phyloP scores from a whole-genome alignment of 441 rosid species.

The Capsella rubella region DNA sequence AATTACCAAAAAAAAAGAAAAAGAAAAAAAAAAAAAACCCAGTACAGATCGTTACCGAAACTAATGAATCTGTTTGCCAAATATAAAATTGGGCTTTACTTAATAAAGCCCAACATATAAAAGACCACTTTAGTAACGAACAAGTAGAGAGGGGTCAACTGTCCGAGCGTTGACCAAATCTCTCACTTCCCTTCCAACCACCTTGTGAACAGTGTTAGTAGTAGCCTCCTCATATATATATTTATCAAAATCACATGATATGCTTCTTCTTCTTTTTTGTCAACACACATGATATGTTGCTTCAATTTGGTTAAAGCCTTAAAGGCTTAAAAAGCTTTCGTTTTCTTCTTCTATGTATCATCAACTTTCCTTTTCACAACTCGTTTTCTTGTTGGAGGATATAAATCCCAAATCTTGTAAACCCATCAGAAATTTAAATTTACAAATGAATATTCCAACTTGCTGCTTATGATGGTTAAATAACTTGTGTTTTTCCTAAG shows the following conservation, averaged over 20 bases:
- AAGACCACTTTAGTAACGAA: slow-evolving; percentile 1
- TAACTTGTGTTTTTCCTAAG: not conserved
- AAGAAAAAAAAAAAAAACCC: not conserved
- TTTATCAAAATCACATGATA: slow-evolving; percentile 5
- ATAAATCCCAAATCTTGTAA: not conserved
- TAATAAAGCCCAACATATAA: slow-evolving; percentile 20
- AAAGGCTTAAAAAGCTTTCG: not conserved
- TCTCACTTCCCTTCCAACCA: slow-evolving; percentile 18
- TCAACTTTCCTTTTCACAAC: not conserved
- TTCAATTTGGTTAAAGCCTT: not conserved
- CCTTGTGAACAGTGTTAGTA: not conserved
- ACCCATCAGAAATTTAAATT: not conserved
- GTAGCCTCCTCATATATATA: not conserved
- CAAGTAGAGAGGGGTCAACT: slow-evolving; percentile 31
- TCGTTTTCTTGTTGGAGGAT: not conserved
- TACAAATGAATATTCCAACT: not conserved
- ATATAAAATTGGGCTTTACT: slow-evolving; percentile 12
- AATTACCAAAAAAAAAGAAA: not conserved
- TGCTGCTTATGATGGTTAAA: not conserved
- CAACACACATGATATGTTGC: slow-evolving; percentile 26
- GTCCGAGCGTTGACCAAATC: slow-evolving; percentile 43
- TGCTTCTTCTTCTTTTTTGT: not conserved
- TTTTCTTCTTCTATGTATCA: not conserved
- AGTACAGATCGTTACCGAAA: not conserved
- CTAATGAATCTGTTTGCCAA: not conserved